Percentiles rank a stretch among this genome's conserved stretches.
Evolutionary conservation across 2,329 filamentous ascomycete species (phyloP).

Genomic region (Shiraia bambusicola): DNA sequence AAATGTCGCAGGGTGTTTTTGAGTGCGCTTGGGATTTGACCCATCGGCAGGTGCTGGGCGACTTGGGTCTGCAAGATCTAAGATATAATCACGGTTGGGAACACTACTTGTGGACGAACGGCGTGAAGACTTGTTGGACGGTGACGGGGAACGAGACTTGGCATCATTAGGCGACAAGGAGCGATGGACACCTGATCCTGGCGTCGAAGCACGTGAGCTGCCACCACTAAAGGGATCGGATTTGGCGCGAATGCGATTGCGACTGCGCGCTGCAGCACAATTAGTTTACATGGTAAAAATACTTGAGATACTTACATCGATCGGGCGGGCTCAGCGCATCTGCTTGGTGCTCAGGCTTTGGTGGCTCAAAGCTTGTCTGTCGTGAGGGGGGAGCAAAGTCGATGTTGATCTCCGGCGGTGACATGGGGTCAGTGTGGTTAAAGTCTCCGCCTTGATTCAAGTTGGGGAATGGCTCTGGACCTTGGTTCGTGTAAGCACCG

Average conservation of each 20-base stretch:
- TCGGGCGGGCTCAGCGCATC: constrained; percentile 85
- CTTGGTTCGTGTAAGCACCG: constrained; percentile 54
- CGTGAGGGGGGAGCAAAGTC: constrained; percentile 79
- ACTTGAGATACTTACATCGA: constrained; percentile 50
- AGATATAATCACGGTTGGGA: constrained; percentile 71
- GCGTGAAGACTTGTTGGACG: constrained; percentile 50
- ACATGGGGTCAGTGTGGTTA: constrained; percentile 72
- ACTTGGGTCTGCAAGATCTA: constrained; percentile 86
- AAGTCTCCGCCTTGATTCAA: constrained; percentile 60
- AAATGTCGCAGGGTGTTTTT: constrained; percentile 97
- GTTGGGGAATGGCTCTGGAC: constrained; percentile 53
- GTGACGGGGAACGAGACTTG: constrained; percentile 51
- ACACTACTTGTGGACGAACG: constrained; percentile 56
- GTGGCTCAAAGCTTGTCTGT: constrained; percentile 65
- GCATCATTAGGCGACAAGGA: constrained; percentile 49
- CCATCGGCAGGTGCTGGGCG: constrained; percentile 60
- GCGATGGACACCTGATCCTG: constrained; percentile 39
- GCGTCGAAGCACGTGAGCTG: constrained; percentile 49
- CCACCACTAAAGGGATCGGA: constrained; percentile 61
- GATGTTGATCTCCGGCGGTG: constrained; percentile 92
- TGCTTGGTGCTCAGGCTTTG: constrained; percentile 62
- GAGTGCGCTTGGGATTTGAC: constrained; percentile 70
- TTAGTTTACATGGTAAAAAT: constrained; percentile 17
- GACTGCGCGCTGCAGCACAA: constrained; percentile 50
- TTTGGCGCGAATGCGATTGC: constrained; percentile 58